Base-by-base conservation (phyloP, 768 basidiomycete species). In the Russula ochroleuca region DNA sequence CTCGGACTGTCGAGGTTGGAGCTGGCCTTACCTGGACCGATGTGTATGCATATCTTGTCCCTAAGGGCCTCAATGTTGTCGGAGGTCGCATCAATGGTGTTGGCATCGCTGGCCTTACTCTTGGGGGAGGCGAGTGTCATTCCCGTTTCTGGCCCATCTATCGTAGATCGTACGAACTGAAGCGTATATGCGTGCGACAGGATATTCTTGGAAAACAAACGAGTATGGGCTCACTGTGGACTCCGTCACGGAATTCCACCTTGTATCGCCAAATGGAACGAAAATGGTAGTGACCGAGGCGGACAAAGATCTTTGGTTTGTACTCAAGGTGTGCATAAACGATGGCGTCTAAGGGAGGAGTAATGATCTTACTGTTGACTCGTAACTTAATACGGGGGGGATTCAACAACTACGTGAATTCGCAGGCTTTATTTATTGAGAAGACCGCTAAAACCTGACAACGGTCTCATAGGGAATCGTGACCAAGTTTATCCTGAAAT, bases 21-120 rank as follows among this genome's bases (percentile, higher is more conserved):
- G 57, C 70, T 17, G 70, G 70, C 14, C 57, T 67, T 17, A 67
- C n/a, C n/a, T n/a, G n/a, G n/a, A n/a, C 69, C 41, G 65, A 70
- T 19, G 66, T 70, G 8, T 71, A 71, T 23, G 50, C 47, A 21
- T 49, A 55, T 8, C 55, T 70, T 15, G 31, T 40, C 5, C 65
- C 68, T 15, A 55, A 40, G 14, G 61, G 65, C 21, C 35, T 70
- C 47, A 70, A 59, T 53, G 64, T 70, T 28, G 62, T 66, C 10
- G 70, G 70, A 40, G 68, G 68, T 23, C 64, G 66, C 17, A 23
- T 56, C 37, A 43, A 23, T 21, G 70, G 70, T 33, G 66, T 71
- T 43, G 70, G 70, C 4, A 64, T 66, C 2, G 70, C 59, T 14
- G 69, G 69, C 6, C 60, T 69, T 10, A 64, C 66, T 14, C 65